These are phyloP conservation scores for Apophysomyces sp. DNA, from an alignment of 371 early-diverging fungal genomes.

Conservation along the genomic window DNA sequence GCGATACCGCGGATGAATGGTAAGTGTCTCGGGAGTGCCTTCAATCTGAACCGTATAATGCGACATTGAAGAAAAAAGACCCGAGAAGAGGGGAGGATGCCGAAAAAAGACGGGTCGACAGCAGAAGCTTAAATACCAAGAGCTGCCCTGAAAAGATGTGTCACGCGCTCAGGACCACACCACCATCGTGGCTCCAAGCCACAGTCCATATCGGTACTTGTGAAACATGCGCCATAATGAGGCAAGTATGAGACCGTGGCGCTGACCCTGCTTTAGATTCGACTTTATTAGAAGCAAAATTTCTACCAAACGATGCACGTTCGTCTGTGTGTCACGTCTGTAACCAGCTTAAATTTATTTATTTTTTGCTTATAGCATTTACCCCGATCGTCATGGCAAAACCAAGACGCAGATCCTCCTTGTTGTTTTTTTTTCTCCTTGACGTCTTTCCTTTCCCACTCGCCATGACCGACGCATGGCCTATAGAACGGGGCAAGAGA, in stretches of 20 bases:
- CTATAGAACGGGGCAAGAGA: not conserved
- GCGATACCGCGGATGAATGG: constrained; percentile 57
- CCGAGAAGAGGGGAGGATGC: not conserved
- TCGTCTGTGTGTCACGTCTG: not conserved
- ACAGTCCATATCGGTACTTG: not conserved
- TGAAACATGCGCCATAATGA: not conserved
- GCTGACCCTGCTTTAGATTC: not conserved
- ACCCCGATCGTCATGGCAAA: not conserved
- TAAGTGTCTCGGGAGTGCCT: constrained; percentile 30
- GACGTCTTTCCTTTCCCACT: not conserved
- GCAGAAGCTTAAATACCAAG: not conserved
- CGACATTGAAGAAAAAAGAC: not conserved
- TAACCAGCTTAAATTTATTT: too few relatives aligned
- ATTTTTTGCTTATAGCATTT: not conserved
- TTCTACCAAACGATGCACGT: not conserved
- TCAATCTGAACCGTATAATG: constrained; percentile 3
- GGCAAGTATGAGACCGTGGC: not conserved
- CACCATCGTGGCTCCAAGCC: not conserved
- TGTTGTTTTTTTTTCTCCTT: not conserved
- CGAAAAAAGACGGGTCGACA: not conserved
- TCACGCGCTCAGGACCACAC: not conserved
- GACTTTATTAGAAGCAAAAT: not conserved
- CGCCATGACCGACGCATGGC: not conserved
- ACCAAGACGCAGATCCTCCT: not conserved
- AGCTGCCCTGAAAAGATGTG: not conserved